These are phyloP conservation scores for Cyclotella baltica DNA, from an alignment of 108 stramenopile species.

Conservation along the genomic window DNA sequence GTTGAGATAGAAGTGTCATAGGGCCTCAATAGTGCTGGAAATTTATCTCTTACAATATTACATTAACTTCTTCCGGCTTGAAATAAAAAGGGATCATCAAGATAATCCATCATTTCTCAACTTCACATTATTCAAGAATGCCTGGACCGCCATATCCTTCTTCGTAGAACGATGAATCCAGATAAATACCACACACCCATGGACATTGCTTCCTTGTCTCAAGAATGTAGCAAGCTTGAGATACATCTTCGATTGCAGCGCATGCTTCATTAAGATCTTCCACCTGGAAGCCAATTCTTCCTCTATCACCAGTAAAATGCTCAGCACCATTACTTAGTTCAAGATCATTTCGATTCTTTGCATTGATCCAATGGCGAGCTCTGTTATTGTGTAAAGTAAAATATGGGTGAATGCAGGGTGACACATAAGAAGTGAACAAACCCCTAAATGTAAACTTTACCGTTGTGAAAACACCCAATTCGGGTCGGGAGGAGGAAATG, in stretches of 20 bases:
- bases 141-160: neutral
- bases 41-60: no score
- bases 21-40: no score
- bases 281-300: conserved; percentile 5
- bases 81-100: neutral
- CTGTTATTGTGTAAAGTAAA: neutral
- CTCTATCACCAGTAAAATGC: conserved; percentile 24
- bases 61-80: no score
- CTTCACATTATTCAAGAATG: neutral
- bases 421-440: neutral
- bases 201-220: conserved; percentile 7
- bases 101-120: neutral
- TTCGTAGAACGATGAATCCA: conserved; percentile 9
- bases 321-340: conserved; percentile 11
- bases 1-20: no score
- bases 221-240: neutral
- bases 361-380: conserved; percentile 26
- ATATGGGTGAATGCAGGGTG: neutral
- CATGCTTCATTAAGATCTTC: conserved; percentile 5
- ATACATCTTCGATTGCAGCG: neutral
- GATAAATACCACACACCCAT: conserved; percentile 9
- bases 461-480: conserved; percentile 24
- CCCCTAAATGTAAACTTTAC: neutral
- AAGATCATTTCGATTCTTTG: conserved; percentile 6
- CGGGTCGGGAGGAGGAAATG: conserved; percentile 17